phyloP scores from a whole-genome alignment of 2,329 filamentous ascomycete species.

The Huntiella savannae region DNA sequence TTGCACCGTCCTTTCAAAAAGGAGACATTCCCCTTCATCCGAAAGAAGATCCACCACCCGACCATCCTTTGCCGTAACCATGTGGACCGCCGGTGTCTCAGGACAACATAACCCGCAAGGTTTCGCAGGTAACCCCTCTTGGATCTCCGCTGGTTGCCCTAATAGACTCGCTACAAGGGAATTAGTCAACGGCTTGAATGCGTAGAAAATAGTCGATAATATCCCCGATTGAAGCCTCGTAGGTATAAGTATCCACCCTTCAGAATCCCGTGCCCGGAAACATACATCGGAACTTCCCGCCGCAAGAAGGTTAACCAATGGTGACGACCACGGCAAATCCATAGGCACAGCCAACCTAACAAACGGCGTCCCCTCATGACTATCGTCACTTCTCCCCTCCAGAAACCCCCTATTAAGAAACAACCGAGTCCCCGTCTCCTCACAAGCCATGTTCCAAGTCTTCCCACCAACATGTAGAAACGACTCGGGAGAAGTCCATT shows the following conservation, averaged over 20 bases:
- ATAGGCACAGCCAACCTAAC: too few species aligned
- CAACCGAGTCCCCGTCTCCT: too few species aligned
- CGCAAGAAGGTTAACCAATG: too few species aligned
- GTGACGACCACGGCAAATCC: too few species aligned
- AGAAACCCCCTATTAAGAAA: too few species aligned
- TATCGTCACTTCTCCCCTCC: too few species aligned
- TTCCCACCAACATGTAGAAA: too few species aligned
- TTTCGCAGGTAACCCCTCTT: too few species aligned
- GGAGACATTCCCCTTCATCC: conserved; percentile 5
- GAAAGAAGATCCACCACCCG: conserved; percentile 8
- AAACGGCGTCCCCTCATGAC: too few species aligned
- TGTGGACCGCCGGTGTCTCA: background rate
- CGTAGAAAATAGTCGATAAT: conserved; percentile 4
- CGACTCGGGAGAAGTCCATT: too few species aligned
- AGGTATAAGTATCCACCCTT: conserved; percentile 7
- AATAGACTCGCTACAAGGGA: background rate
- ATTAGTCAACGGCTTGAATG: conserved; percentile 1
- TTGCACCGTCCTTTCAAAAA: conserved; percentile 8
- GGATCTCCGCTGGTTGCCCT: background rate
- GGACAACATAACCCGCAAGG: conserved; percentile 4
- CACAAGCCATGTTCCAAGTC: too few species aligned
- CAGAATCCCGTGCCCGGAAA: background rate
- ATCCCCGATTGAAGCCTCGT: conserved; percentile 3
- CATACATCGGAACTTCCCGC: too few species aligned
- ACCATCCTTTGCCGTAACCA: conserved; percentile 5